Evolutionary conservation across 345 rosid species (phyloP), one percentile per base, ranked within the genome.

Genomic region (Populus ilicifolia): DNA sequence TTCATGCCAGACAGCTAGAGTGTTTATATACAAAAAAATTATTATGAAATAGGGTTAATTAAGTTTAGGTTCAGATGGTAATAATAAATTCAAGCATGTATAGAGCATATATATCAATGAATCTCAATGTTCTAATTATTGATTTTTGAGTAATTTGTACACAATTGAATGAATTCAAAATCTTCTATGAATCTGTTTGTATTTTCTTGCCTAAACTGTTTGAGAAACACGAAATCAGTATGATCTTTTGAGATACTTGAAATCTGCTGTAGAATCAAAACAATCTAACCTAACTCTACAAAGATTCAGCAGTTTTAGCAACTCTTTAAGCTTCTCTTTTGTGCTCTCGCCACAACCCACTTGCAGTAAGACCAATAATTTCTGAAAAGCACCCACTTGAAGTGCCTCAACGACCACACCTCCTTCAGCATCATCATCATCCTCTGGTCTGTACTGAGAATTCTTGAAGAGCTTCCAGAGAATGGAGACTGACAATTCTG

Each of bases 401-500:
- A 85, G 75, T 59, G 85, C 87, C 73, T 82, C 82, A 13, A 33
- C 73, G 9, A 65, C 61, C 43, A 67, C 80, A 46, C 78, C 72
- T 36, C 64, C 73, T 11, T 18, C 70, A 65, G 14, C 68, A 27
- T 65, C 23, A 0, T 52, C 29, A 27, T 27, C 80, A 9, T 44
- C 72, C 21, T 21, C 69, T 20, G 64, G 3, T 71, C 70, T 38
- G 17, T 61, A 6, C 71, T 18, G 0, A 52, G 23, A 75, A 43
- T 67, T 75, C 84, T 78, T 80, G 70, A 73, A 52, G 8, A 82
- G 82, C 83, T 82, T 85, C 84, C 87, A 85, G 5, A 82, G 69
- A 35, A 82, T 77, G 23, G 87, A 83, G 25, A 82, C 76, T 23
- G 84, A 80, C 33, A 76, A 75, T 17, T 81, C 44, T 0, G 86